phyloP scores from a whole-genome alignment of 305 asterid genomes.

The Coffea humblotiana region DNA sequence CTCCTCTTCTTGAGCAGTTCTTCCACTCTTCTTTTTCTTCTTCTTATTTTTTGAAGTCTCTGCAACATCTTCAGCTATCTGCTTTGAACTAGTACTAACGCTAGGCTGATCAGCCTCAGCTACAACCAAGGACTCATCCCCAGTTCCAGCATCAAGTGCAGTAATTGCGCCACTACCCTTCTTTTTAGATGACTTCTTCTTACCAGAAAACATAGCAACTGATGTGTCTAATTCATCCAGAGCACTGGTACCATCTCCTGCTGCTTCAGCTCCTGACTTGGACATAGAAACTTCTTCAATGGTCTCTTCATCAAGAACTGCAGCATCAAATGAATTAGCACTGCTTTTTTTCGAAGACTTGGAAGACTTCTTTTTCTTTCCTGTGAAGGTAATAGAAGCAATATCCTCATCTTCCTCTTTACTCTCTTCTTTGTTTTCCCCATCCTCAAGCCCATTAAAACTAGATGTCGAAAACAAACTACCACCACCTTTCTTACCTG shows the following conservation, averaged over 20 bases:
- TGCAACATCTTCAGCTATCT: constrained; percentile 41
- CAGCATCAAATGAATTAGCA: constrained; percentile 45
- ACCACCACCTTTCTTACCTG: constrained; percentile 19
- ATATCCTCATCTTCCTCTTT: constrained; percentile 28
- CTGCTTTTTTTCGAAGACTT: constrained; percentile 36
- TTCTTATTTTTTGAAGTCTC: constrained; percentile 72
- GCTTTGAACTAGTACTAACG: constrained; percentile 25
- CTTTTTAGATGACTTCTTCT: constrained; percentile 69
- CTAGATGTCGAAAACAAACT: constrained; percentile 10
- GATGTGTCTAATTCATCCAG: constrained; percentile 47
- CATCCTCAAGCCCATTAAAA: constrained; percentile 24
- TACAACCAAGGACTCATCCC: constrained; percentile 39
- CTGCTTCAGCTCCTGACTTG: constrained; percentile 34
- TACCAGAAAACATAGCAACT: constrained; percentile 64
- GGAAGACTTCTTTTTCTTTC: constrained; percentile 34
- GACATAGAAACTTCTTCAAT: constrained; percentile 46
- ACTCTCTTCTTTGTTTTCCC: constrained; percentile 11
- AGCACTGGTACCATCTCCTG: constrained; percentile 39
- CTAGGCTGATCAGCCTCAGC: constrained; percentile 35
- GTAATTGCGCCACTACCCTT: constrained; percentile 39
- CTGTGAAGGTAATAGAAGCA: constrained; percentile 26
- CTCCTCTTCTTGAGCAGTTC: constrained; percentile 66
- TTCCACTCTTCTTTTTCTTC: constrained; percentile 45
- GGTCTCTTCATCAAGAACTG: constrained; percentile 47
- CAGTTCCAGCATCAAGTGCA: constrained; percentile 40